phyloP scores from a whole-genome alignment of 2,329 filamentous ascomycete genomes.

The Pseudopyricularia javanii region DNA sequence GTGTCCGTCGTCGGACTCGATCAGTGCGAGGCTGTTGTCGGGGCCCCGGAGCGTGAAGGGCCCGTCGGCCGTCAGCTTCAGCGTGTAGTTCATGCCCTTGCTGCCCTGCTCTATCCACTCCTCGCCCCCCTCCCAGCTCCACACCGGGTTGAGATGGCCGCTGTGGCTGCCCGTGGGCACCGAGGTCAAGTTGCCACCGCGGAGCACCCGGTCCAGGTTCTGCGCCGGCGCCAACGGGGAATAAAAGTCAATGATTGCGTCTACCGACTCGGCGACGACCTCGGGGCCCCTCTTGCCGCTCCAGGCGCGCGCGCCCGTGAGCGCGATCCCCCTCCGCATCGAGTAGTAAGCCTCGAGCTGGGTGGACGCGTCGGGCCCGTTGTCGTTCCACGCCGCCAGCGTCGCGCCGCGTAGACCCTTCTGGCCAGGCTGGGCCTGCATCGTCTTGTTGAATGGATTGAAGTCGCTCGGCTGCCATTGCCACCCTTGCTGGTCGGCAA shows the following conservation, averaged over 20 bases:
- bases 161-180: slow-evolving; percentile 15
- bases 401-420: slow-evolving; percentile 31
- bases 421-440: background rate
- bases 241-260: slow-evolving; percentile 12
- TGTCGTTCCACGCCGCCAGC: slow-evolving; percentile 41
- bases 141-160: slow-evolving; percentile 18
- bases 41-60: slow-evolving; percentile 29
- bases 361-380: slow-evolving; percentile 35
- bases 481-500: slow-evolving; percentile 19
- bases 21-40: slow-evolving; percentile 27
- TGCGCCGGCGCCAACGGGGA: slow-evolving; percentile 29
- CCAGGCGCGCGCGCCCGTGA: slow-evolving; percentile 40
- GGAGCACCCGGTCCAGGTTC: slow-evolving; percentile 31
- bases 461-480: slow-evolving; percentile 29
- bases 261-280: slow-evolving; percentile 13
- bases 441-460: slow-evolving; percentile 14
- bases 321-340: slow-evolving; percentile 33
- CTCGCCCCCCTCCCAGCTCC: background rate
- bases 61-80: slow-evolving; percentile 26
- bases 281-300: slow-evolving; percentile 28
- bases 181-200: slow-evolving; percentile 22
- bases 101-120: background rate
- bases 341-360: slow-evolving; percentile 40
- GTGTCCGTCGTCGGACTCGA: slow-evolving; percentile 11
- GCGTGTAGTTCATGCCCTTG: slow-evolving; percentile 44